Evolutionary conservation across 345 rosid species (phyloP), one percentile per base, ranked within the genome.

Genomic region (Linum usitatissimum): DNA sequence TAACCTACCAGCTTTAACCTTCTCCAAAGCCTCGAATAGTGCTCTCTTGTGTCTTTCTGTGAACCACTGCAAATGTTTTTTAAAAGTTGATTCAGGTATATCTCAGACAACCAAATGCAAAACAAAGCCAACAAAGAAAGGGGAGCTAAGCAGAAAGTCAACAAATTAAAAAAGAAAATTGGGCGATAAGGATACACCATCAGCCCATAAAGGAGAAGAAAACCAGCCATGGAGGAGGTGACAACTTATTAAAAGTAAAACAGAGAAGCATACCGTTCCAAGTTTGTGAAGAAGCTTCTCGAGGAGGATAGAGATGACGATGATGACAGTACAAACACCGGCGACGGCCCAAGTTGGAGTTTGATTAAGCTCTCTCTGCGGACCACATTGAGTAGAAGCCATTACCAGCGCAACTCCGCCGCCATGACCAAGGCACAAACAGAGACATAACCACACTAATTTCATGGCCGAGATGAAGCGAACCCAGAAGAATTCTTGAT

Each of bases 301-400:
- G 61, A 93, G 70, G 70, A 69, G 38, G 70, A 90, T 74, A 60
- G 99, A 93, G 49, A 93, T 75, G 75, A 86, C 51, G 53, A 93
- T 86, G 76, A 93, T 82, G 68, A 85, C 86, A 54, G 97, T 75
- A 60, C 90, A 90, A 38, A 93, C 88, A 28, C 65, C 64, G 31
- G 97, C 88, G 39, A 93, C 99, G 3, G 99, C 99, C 99, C 99
- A 93, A 48, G 99, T 93, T 0, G 99, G 85, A n/a, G 97, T 93
- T 68, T 83, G 86, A 66, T 77, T 76, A 62, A 93, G 96, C 72
- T 79, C 28, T 71, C 84, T 86, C 53, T 30, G 55, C 3, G 64
- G 4, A 6, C 34, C 53, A 15, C 67, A n/a, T 18, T 61, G 45
- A 45, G 13, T 12, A 4, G 73, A 68, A 2, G 57, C 64, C 63